Conservation (phyloP, 108 stramenopile genomes). For the Heterococcus sp. region DNA sequence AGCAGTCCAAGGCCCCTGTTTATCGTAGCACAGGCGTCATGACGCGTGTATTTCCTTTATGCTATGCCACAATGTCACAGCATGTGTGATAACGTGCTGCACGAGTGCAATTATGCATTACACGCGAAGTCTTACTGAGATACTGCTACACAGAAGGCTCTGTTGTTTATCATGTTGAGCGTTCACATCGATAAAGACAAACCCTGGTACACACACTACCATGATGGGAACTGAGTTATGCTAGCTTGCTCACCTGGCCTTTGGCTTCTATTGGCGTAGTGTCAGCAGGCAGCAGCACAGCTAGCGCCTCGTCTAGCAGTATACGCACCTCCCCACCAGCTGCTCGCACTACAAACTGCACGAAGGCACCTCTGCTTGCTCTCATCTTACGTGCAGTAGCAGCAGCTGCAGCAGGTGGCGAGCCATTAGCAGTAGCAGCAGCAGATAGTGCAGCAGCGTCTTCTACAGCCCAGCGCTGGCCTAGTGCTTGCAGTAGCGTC, state of each 20-base stretch:
- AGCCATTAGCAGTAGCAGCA: neutral
- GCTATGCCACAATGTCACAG: too few relatives aligned
- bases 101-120: too few relatives aligned
- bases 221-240: too few relatives aligned
- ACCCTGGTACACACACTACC: too few relatives aligned
- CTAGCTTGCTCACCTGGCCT: neutral
- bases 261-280: neutral
- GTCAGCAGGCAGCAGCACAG: slow-evolving; percentile 9
- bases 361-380: slow-evolving; percentile 28
- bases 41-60: too few relatives aligned
- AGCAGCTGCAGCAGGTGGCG: neutral
- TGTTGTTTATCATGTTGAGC: too few relatives aligned
- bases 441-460: neutral
- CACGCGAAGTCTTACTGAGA: too few relatives aligned
- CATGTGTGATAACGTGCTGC: too few relatives aligned
- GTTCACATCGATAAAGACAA: too few relatives aligned
- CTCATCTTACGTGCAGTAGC: neutral
- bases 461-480: slow-evolving; percentile 38
- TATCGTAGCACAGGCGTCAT: too few relatives aligned
- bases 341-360: slow-evolving; percentile 20
- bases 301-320: slow-evolving; percentile 28
- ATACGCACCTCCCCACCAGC: slow-evolving; percentile 39
- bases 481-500: slow-evolving; percentile 26
- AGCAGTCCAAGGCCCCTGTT: neutral
- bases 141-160: too few relatives aligned